Percentiles rank a stretch among this genome's conserved stretches.
Evolutionary conservation across 106 monocot genomes (phyloP).

Genomic region (Amphibolis antarctica): DNA sequence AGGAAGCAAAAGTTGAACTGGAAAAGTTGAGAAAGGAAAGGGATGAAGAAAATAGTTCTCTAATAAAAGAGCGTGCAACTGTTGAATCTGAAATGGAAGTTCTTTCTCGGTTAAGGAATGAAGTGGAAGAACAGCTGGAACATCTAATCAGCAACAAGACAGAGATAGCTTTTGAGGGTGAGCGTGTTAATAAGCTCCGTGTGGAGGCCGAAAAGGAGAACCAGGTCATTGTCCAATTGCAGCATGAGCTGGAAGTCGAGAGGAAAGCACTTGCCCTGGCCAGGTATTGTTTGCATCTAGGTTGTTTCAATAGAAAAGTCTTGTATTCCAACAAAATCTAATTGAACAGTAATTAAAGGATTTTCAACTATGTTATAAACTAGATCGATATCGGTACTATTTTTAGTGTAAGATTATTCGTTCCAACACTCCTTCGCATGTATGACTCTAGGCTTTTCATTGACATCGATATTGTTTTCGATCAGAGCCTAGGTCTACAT

Average conservation of each 20-base stretch:
- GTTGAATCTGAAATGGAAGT: conserved; percentile 94
- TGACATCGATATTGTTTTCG: no score
- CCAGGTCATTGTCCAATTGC: conserved; percentile 48
- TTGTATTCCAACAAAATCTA: no score
- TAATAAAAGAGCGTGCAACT: conserved; percentile 49
- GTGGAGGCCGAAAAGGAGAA: conserved; percentile 69
- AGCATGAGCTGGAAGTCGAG: conserved; percentile 95
- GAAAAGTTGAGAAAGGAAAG: conserved; percentile 60
- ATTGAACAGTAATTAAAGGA: no score
- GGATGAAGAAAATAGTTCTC: conserved; percentile 65
- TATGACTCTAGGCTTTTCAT: no score
- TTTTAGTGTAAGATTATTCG: no score
- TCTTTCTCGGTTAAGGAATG: conserved; percentile 57
- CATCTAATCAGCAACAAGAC: conserved; percentile 47
- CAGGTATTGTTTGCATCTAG: conserved; percentile 39
- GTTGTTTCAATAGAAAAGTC: no score
- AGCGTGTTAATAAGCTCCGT: conserved; percentile 54
- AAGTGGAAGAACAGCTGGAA: conserved; percentile 77
- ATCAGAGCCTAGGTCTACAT: no score
- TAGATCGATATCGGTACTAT: no score
- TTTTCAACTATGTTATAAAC: no score
- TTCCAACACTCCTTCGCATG: no score
- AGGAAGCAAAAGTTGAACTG: conserved; percentile 66
- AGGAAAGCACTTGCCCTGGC: conserved; percentile 91
- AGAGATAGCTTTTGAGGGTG: conserved; percentile 66